A percentile compares a stretch with the other conserved stretches of the same genome.
phyloP scores from a whole-genome alignment of 116 monocot genomes.

The Trichopus zeylanicus region DNA sequence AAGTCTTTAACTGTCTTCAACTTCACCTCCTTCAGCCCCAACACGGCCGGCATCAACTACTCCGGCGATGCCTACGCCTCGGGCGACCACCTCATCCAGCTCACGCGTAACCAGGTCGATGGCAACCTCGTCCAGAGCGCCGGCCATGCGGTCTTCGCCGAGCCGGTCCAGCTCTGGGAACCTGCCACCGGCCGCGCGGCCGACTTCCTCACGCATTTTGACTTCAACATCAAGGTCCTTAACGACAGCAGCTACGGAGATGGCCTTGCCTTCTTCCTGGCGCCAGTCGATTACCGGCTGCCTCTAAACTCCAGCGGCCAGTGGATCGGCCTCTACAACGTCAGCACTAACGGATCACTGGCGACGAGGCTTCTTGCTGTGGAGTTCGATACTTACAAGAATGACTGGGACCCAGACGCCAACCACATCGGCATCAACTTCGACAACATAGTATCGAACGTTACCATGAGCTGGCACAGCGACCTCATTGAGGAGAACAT shows the following conservation, averaged over 20 bases:
- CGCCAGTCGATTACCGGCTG: constrained; percentile 8
- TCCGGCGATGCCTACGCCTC: constrained; percentile 15
- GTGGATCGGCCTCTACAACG: constrained; percentile 31
- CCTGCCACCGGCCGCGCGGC: constrained; percentile 9
- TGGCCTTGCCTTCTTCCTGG: constrained; percentile 49
- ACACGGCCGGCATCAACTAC: constrained; percentile 8
- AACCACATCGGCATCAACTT: constrained; percentile 36
- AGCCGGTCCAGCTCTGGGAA: constrained; percentile 25
- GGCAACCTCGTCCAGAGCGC: constrained; percentile 3
- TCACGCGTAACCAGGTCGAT: constrained; percentile 7
- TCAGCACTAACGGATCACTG: neutral
- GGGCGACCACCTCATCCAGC: constrained; percentile 1
- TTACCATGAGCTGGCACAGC: neutral
- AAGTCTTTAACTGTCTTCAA: neutral
- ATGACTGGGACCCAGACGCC: constrained; percentile 18
- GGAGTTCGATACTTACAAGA: constrained; percentile 44
- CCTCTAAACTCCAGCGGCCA: constrained; percentile 8
- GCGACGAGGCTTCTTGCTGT: constrained; percentile 26
- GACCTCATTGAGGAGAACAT: constrained; percentile 4
- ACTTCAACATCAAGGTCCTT: constrained; percentile 18
- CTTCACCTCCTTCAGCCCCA: constrained; percentile 13
- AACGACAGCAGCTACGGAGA: constrained; percentile 6
- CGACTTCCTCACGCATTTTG: constrained; percentile 29
- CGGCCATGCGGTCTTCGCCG: constrained; percentile 16
- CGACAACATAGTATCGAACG: constrained; percentile 11